Evolutionary conservation across 495 filamentous ascomycete species (phyloP).

Genomic region (Hypoxylon intermedium): DNA sequence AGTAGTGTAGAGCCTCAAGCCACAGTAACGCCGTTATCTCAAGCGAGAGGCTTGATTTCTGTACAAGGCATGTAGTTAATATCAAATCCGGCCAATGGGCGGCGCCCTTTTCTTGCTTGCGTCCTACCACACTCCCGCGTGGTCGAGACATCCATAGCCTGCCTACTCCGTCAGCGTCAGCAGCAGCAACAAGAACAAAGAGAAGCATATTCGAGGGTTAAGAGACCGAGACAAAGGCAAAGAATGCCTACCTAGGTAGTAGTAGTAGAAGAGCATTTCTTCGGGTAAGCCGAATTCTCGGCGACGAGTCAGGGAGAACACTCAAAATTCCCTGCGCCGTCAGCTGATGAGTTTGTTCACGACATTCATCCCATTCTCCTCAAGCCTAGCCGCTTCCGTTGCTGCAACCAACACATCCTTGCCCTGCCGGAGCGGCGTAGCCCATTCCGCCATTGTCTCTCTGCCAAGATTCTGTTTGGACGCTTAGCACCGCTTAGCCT

Average conservation of each 20-base stretch:
- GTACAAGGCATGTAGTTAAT: conserved; percentile 3
- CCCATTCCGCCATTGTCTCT: conserved; percentile 14
- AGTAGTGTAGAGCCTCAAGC: conserved; percentile 35
- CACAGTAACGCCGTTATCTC: conserved; percentile 7
- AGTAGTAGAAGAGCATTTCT: conserved; percentile 4
- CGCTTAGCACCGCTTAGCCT: conserved; percentile 26
- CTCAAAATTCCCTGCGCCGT: conserved; percentile 4
- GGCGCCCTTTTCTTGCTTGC: not conserved
- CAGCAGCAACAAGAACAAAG: not conserved
- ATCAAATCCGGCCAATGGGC: conserved; percentile 13
- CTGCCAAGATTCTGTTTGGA: conserved; percentile 33
- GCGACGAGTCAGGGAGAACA: not conserved
- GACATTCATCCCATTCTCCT: conserved; percentile 6
- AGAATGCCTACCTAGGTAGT: conserved; percentile 2
- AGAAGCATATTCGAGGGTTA: no score
- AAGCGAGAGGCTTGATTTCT: conserved; percentile 10
- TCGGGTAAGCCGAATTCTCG: conserved; percentile 26
- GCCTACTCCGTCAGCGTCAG: not conserved
- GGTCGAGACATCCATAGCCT: conserved; percentile 10
- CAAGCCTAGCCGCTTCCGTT: conserved; percentile 30
- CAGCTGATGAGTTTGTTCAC: conserved; percentile 18
- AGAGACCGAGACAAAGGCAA: conserved; percentile 13
- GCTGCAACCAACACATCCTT: conserved; percentile 29
- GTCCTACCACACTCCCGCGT: conserved; percentile 11
- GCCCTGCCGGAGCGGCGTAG: conserved; percentile 4